Base-by-base conservation (phyloP, 2,329 filamentous ascomycete genomes). In the Claviceps humidiphila region DNA sequence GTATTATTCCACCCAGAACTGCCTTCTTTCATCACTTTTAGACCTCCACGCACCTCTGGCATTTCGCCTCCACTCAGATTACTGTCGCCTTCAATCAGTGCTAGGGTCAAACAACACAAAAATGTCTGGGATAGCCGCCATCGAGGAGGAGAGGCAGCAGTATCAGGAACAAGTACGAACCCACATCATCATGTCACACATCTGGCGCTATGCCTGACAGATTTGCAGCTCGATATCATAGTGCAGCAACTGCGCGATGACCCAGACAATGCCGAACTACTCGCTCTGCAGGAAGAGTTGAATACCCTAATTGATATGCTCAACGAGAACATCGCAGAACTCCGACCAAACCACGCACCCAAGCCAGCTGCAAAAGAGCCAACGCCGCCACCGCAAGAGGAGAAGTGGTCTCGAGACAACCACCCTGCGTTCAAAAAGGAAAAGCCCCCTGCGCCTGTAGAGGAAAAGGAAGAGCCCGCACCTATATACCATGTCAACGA, bases 401-500 rank as follows among this genome's bases (percentile, higher is more conserved):
- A 85, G 63, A 89, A 89, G 72, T 89, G 85, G 81, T 85, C 84
- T 47, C 80, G 82, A 63, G 84, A 89, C 68, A 89, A 89, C 64
- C 87, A 90, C 60, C 86, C 87, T 1, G 84, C 87, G 13, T 87
- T 78, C 68, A 86, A 76, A 69, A 86, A 74, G 74, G 56, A 76
- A 69, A 86, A 74, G 74, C 55, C 63, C 2, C 55, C 67, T 60
- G 59, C 62, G 16, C 56, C 64, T 7, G 56, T 58, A 13, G 67
- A 77, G 52, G 78, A 81, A 51, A 79, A 84, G 58, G 72, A 74
- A 34, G 70, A 77, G 37, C 67, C 69, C 2, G 71, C 76, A 0
- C 73, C 76, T 2, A 76, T 75, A 9, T 95, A 90, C 70, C 80
- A 85, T 53, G 87, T 95, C 58, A 95, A 95, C 65, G 93, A 98